A percentile compares a stretch with the other conserved stretches of the same genome.
Evolutionary conservation across 371 early-diverging fungal genomes (phyloP).

Genomic region (Apophysomyces elegans): DNA sequence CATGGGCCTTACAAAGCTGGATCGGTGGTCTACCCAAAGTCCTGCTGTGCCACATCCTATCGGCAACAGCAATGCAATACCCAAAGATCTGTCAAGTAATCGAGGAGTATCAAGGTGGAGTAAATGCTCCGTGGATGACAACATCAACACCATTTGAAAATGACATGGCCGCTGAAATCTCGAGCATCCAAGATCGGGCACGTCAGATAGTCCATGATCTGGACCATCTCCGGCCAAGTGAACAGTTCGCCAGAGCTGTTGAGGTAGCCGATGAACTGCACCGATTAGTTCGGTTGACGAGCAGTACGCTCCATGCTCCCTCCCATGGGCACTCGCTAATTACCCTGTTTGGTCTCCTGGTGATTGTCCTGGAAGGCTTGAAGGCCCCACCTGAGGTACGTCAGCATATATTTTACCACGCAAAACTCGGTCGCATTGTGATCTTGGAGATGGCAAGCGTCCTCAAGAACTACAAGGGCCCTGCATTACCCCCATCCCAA

Average conservation of each 20-base stretch:
- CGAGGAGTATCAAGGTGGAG: constrained; percentile 16
- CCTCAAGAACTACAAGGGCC: constrained; percentile 24
- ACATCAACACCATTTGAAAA: constrained; percentile 10
- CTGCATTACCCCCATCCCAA: neutral
- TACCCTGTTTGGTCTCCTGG: constrained; percentile 29
- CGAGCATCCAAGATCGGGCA: constrained; percentile 26
- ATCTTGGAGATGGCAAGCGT: constrained; percentile 40
- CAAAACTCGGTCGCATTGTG: constrained; percentile 40
- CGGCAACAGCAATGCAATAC: constrained; percentile 25
- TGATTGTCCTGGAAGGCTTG: constrained; percentile 36
- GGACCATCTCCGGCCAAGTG: constrained; percentile 35
- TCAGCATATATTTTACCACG: constrained; percentile 42
- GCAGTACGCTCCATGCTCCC: constrained; percentile 15
- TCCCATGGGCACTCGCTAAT: constrained; percentile 21
- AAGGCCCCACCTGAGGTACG: constrained; percentile 40
- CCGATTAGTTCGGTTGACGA: constrained; percentile 25
- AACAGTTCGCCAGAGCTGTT: constrained; percentile 37
- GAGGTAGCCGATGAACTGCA: constrained; percentile 30
- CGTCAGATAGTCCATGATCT: constrained; percentile 25
- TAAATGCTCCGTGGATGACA: constrained; percentile 9
- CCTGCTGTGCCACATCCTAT: constrained; percentile 35
- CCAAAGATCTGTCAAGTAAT: constrained; percentile 27
- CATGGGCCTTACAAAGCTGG: constrained; percentile 31
- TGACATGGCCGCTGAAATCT: constrained; percentile 14
- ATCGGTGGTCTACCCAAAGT: constrained; percentile 34